Percentiles rank a stretch among this genome's conserved stretches.
phyloP scores from a whole-genome alignment of 1,284 basidiomycete genomes.

The Malassezia sp. region DNA sequence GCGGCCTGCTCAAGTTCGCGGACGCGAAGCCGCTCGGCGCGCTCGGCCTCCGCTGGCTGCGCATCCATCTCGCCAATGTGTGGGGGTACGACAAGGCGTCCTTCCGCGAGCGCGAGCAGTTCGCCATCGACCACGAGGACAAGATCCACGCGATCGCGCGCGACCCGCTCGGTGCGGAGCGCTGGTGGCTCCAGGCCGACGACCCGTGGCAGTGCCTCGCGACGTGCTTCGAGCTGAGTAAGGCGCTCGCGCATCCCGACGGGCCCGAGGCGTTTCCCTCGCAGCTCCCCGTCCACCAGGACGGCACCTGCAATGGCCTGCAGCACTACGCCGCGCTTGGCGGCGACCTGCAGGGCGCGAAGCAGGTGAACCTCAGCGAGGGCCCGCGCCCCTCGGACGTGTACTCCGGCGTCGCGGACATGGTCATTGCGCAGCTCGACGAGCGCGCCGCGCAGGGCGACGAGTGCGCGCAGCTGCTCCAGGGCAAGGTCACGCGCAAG shows the following conservation, averaged over 20 bases:
- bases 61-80: slow-evolving; percentile 85
- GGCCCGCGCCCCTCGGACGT: slow-evolving; percentile 86
- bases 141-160: slow-evolving; percentile 74
- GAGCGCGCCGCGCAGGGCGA: slow-evolving; percentile 52
- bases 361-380: slow-evolving; percentile 80
- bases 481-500: slow-evolving; percentile 77
- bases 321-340: slow-evolving; percentile 98
- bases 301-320: slow-evolving; percentile 95
- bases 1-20: slow-evolving; percentile 76
- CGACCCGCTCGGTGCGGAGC: slow-evolving; percentile 46
- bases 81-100: slow-evolving; percentile 90
- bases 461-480: slow-evolving; percentile 57
- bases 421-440: slow-evolving; percentile 50
- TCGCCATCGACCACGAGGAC: slow-evolving; percentile 62
- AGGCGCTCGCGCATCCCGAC: slow-evolving; percentile 55
- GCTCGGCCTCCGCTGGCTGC: slow-evolving; percentile 70
- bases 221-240: slow-evolving; percentile 72
- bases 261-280: slow-evolving; percentile 65
- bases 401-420: slow-evolving; percentile 76
- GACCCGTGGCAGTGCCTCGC: slow-evolving; percentile 97
- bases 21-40: slow-evolving; percentile 68
- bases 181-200: slow-evolving; percentile 69
- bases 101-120: slow-evolving; percentile 78
- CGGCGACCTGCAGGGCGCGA: slow-evolving; percentile 76
- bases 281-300: slow-evolving; percentile 85